phyloP scores from a whole-genome alignment of 495 filamentous ascomycete genomes.

The Talaromyces wortmannii region DNA sequence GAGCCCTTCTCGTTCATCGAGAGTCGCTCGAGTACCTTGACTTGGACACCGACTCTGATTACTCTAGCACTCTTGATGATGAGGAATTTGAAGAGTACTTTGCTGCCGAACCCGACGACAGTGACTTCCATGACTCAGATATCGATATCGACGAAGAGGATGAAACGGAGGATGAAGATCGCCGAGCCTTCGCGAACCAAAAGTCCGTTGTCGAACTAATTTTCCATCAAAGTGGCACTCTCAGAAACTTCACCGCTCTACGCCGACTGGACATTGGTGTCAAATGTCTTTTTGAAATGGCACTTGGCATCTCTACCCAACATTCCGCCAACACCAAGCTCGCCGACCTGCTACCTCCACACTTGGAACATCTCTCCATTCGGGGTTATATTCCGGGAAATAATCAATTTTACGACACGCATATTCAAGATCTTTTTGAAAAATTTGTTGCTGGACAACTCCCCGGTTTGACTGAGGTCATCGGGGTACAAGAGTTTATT shows the following conservation, averaged over 20 bases:
- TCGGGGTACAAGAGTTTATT: constrained; percentile 12
- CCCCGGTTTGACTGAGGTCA: constrained; percentile 12
- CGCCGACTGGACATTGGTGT: constrained; percentile 16
- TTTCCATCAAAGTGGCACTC: constrained; percentile 3
- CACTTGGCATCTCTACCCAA: constrained; percentile 4
- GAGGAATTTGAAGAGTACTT: constrained; percentile 5
- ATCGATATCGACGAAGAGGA: constrained; percentile 1
- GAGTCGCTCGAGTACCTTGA: constrained; percentile 18
- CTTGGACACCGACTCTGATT: constrained; percentile 12
- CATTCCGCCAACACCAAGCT: not conserved
- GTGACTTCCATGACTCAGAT: not conserved
- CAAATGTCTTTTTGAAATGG: constrained; percentile 16
- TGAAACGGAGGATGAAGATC: not conserved
- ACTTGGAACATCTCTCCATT: constrained; percentile 19
- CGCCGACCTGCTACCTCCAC: constrained; percentile 11
- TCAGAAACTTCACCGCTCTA: constrained; percentile 15
- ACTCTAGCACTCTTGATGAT: not conserved
- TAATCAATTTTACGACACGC: constrained; percentile 7
- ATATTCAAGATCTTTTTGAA: constrained; percentile 13
- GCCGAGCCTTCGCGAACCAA: not conserved
- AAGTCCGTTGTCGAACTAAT: constrained; percentile 2
- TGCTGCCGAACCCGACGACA: not conserved
- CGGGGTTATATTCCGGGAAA: constrained; percentile 16
- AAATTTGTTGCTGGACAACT: constrained; percentile 7
- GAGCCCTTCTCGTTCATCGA: constrained; percentile 12